Conservation (phyloP, 1,284 basidiomycete genomes). For the Ceratobasidium theobromae region DNA sequence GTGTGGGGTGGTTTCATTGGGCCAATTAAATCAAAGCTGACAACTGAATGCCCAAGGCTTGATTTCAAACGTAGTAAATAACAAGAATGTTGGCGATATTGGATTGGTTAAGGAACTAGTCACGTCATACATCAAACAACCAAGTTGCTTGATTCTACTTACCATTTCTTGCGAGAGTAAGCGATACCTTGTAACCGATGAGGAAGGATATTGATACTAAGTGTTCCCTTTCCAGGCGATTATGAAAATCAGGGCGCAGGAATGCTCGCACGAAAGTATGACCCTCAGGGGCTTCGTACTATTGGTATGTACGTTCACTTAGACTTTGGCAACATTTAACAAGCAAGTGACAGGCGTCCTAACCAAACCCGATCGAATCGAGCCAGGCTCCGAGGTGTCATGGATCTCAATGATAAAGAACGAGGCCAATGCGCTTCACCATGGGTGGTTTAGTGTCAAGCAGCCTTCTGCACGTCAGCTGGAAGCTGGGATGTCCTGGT, state of each 20-base stretch:
- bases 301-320: slow-evolving; percentile 53
- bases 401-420: slow-evolving; percentile 65
- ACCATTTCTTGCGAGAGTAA: slow-evolving; percentile 73
- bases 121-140: slow-evolving; percentile 58
- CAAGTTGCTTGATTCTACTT: slow-evolving; percentile 66
- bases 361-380: slow-evolving; percentile 76
- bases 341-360: slow-evolving; percentile 59
- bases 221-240: slow-evolving; percentile 62
- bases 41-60: too few relatives aligned
- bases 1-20: slow-evolving; percentile 51
- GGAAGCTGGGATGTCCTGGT: slow-evolving; percentile 57
- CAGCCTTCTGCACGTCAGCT: slow-evolving; percentile 62
- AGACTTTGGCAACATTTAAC: background rate
- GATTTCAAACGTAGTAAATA: slow-evolving; percentile 59
- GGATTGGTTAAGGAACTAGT: slow-evolving; percentile 62
- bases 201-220: background rate
- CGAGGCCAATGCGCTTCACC: slow-evolving; percentile 55
- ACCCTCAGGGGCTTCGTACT: slow-evolving; percentile 62
- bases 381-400: slow-evolving; percentile 55
- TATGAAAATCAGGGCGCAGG: slow-evolving; percentile 72
- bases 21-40: too few relatives aligned
- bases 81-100: slow-evolving; percentile 57
- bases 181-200: slow-evolving; percentile 40
- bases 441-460: slow-evolving; percentile 75
- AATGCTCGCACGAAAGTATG: slow-evolving; percentile 56